These are phyloP conservation scores for Aspergillus thermomutatus DNA, from an alignment of 2,329 filamentous ascomycete species.

Conservation along the genomic window DNA sequence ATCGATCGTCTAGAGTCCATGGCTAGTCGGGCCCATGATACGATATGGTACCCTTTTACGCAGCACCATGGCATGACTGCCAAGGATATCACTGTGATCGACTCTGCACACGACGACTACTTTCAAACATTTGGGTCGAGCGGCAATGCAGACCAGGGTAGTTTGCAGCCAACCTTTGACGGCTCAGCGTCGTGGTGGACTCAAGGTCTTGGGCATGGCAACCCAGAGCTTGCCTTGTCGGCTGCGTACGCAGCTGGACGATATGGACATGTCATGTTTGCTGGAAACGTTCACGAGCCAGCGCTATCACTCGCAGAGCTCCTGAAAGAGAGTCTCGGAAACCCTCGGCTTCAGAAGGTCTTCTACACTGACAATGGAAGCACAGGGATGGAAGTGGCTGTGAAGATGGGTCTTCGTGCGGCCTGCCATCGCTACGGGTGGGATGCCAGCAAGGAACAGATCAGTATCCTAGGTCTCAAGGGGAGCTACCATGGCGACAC, in stretches of 20 bases:
- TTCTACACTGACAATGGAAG: constrained; percentile 85
- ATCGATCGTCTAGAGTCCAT: constrained; percentile 60
- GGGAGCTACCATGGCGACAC: constrained; percentile 86
- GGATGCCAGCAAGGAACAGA: constrained; percentile 53
- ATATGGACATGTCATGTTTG: constrained; percentile 88
- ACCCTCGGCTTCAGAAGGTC: constrained; percentile 64
- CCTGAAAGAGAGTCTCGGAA: constrained; percentile 58
- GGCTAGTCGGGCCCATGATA: constrained; percentile 56
- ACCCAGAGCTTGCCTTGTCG: constrained; percentile 66
- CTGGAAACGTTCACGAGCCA: constrained; percentile 73
- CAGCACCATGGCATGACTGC: constrained; percentile 66
- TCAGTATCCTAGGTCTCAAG: constrained; percentile 70
- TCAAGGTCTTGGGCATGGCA: constrained; percentile 78
- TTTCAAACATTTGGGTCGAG: constrained; percentile 61
- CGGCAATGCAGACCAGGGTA: constrained; percentile 16
- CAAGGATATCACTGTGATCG: constrained; percentile 68
- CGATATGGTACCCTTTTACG: constrained; percentile 85
- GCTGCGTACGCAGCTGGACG: constrained; percentile 78
- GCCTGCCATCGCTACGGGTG: constrained; percentile 65
- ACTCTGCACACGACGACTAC: constrained; percentile 74
- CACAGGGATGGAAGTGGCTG: constrained; percentile 76
- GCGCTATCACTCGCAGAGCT: constrained; percentile 66
- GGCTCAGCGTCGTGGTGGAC: constrained; percentile 92
- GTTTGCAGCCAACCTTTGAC: constrained; percentile 69
- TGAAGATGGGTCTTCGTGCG: constrained; percentile 80